phyloP scores from a whole-genome alignment of 2,329 filamentous ascomycete genomes.

The Penicillium janthinellum region DNA sequence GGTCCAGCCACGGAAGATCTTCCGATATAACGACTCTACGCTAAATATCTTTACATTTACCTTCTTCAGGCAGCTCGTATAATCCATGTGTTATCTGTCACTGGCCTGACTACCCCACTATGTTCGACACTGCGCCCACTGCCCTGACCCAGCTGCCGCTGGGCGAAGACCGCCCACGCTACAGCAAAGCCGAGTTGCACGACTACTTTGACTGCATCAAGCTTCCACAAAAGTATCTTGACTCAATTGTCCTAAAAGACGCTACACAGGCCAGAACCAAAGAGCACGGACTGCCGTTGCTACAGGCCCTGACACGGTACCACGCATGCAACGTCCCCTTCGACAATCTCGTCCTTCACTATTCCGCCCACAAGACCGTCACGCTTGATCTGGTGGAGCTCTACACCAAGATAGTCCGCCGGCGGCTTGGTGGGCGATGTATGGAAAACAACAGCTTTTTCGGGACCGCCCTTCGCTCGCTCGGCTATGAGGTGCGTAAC shows the following conservation, averaged over 20 bases:
- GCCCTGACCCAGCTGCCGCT: slow-evolving; percentile 12
- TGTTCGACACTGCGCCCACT: slow-evolving; percentile 5
- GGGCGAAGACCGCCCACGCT: slow-evolving; percentile 7
- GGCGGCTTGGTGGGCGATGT: slow-evolving; percentile 52
- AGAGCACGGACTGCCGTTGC: slow-evolving; percentile 17
- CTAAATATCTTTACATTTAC: too few relatives aligned
- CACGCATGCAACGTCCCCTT: slow-evolving; percentile 39
- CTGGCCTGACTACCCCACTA: too few relatives aligned
- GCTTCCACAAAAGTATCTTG: slow-evolving; percentile 15
- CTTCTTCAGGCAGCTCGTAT: too few relatives aligned
- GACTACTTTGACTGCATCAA: slow-evolving; percentile 20
- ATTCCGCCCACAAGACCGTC: slow-evolving; percentile 44
- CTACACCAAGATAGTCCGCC: slow-evolving; percentile 51
- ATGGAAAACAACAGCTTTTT: slow-evolving; percentile 60
- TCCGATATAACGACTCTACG: too few relatives aligned
- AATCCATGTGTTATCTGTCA: too few relatives aligned
- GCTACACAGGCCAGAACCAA: slow-evolving; percentile 6
- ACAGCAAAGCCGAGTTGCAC: slow-evolving; percentile 13
- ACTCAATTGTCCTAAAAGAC: slow-evolving; percentile 8
- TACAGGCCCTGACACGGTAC: slow-evolving; percentile 18
- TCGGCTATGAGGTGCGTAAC: slow-evolving; percentile 46
- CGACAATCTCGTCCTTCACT: slow-evolving; percentile 57
- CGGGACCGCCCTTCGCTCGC: slow-evolving; percentile 48
- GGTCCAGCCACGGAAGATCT: too few relatives aligned
- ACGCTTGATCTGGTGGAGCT: slow-evolving; percentile 49